These are phyloP conservation scores for Coemansia sp. DNA, from an alignment of 192 early-diverging fungal genomes.

Conservation along the genomic window DNA sequence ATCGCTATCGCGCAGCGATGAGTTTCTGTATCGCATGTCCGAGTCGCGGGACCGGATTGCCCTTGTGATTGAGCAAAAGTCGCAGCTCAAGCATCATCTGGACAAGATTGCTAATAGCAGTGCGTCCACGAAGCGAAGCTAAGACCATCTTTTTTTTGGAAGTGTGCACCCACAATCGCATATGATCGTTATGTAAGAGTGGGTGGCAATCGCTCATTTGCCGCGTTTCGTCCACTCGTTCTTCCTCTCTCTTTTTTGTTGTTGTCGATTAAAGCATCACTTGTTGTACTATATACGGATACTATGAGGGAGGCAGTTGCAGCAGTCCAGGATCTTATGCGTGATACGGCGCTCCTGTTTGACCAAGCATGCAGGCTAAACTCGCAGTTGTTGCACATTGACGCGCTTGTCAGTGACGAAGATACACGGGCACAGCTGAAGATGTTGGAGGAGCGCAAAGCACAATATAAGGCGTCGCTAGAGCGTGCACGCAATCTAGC, in stretches of 20 bases:
- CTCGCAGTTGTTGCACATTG: constrained; percentile 41
- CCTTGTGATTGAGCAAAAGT: constrained; percentile 46
- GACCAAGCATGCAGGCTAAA: constrained; percentile 51
- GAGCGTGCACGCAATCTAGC: constrained; percentile 20
- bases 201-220: background rate
- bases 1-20: constrained; percentile 51
- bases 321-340: constrained; percentile 54
- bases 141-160: background rate
- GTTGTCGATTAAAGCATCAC: background rate
- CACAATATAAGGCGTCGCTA: constrained; percentile 34
- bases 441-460: constrained; percentile 27
- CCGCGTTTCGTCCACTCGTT: background rate
- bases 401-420: constrained; percentile 27
- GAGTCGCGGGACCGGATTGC: constrained; percentile 46
- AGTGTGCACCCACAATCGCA: background rate
- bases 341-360: constrained; percentile 43
- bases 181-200: background rate
- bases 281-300: background rate
- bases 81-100: constrained; percentile 42
- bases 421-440: constrained; percentile 20
- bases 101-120: constrained; percentile 19
- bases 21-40: constrained; percentile 48
- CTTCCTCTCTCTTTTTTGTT: background rate
- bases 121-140: background rate
- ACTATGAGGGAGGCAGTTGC: constrained; percentile 34